Evolutionary conservation across 2,329 filamentous ascomycete species (phyloP), one percentile per base, ranked within the genome.

Genomic region (Fusarium sp.): DNA sequence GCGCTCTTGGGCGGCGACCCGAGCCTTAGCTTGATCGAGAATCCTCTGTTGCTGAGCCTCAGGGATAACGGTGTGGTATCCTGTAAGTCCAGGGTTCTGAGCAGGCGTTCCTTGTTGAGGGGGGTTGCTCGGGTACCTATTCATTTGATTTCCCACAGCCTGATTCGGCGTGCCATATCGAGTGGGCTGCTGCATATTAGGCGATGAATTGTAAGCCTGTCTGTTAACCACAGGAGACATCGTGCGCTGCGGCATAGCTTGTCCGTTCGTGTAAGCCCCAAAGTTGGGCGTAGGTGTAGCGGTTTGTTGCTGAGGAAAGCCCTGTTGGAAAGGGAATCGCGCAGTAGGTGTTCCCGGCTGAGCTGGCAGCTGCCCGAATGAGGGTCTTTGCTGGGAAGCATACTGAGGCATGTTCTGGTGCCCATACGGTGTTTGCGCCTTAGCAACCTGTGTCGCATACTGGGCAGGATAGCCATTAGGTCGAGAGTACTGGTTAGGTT

Each of bases 361-460:
- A 23, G 74, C 69, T 61, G 78, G 77, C 66, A 79, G 82, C 68
- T 79, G 79, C 4, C 72, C 71, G 40, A 80, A 81, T 55, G 82
- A 82, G 24, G 81, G 78, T 52, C 84, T 80, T 62, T 77, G 81
- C 64, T 83, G 85, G 40, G 77, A 80, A 30, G 79, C 79, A 61
- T 82, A 86, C 44, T 84, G 80, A 11, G 79, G 78, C 75, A 85
- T 81, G 62, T 78, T 82, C 62, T 84, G 80, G 57, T 87, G 85
- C 12, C 83, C 81, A 57, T 85, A 87, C 0, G 83, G 81, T 9
- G 82, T 81, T 57, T 85, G 83, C 12, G 82, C 78, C 71, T 88
- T 88, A 47, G 80, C 81, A 50, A 86, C 77, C 67, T 84, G 83
- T 9, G 83, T 82, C 6, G 82, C 79, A 65, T 83, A 87, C 46